phyloP scores from a whole-genome alignment of 2,329 filamentous ascomycete species.

The Cladosporium phlei region DNA sequence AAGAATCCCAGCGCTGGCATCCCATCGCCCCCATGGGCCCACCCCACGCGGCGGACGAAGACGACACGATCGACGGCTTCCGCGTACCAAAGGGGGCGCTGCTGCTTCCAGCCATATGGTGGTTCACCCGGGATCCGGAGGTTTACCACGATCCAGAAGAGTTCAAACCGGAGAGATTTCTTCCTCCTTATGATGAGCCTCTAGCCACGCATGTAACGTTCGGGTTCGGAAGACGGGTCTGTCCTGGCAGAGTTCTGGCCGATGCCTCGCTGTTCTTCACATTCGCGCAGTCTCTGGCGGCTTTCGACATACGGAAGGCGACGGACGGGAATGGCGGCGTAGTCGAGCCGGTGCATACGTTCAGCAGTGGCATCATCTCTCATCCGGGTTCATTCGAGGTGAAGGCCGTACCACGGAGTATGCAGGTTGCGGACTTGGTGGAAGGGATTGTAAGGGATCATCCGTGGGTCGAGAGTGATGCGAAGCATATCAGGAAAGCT shows the following conservation, averaged over 20 bases:
- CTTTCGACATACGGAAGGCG: constrained; percentile 13
- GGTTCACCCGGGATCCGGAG: constrained; percentile 30
- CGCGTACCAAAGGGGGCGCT: constrained; percentile 38
- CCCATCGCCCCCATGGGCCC: constrained; percentile 27
- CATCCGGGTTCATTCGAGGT: constrained; percentile 17
- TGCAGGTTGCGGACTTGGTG: constrained; percentile 11
- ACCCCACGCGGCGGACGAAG: constrained; percentile 40
- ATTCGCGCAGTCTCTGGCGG: constrained; percentile 12
- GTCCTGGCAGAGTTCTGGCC: constrained; percentile 19
- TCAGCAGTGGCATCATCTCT: constrained; percentile 17
- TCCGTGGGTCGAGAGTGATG: constrained; percentile 15
- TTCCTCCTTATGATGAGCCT: constrained; percentile 20
- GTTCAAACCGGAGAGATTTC: constrained; percentile 29
- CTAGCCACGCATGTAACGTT: constrained; percentile 17
- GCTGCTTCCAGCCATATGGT: constrained; percentile 36
- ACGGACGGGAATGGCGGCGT: constrained; percentile 11
- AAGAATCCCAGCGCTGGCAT: constrained; percentile 34
- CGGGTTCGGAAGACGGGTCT: constrained; percentile 20
- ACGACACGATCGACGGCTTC: constrained; percentile 39
- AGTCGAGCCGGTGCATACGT: constrained; percentile 10
- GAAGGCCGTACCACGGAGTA: constrained; percentile 12
- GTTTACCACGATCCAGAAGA: constrained; percentile 20
- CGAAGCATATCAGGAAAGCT: constrained; percentile 5
- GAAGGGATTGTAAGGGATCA: constrained; percentile 13
- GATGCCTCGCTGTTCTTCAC: constrained; percentile 15